Percentiles rank a stretch among this genome's conserved stretches.
These are phyloP conservation scores for Hymenoscyphus infarciens DNA, from an alignment of 2,329 filamentous ascomycete genomes.

Conservation along the genomic window DNA sequence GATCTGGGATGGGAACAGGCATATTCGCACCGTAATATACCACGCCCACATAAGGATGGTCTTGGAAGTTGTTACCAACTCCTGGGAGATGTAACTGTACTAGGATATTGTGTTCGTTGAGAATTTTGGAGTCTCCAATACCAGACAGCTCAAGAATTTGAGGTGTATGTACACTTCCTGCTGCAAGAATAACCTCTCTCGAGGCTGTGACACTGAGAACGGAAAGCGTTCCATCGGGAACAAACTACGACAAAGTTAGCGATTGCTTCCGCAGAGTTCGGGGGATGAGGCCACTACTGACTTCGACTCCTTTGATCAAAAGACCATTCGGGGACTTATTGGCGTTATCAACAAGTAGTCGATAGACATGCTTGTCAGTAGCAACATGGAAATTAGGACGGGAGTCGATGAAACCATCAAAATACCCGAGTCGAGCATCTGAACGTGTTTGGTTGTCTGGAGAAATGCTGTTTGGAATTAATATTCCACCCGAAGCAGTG, in stretches of 20 bases:
- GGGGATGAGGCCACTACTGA: conserved; percentile 20
- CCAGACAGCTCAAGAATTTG: conserved; percentile 46
- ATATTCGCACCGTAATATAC: conserved; percentile 25
- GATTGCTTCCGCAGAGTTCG: too few relatives aligned
- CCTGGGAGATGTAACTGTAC: conserved; percentile 55
- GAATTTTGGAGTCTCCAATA: conserved; percentile 40
- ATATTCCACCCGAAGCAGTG: conserved; percentile 36
- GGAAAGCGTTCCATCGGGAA: conserved; percentile 22
- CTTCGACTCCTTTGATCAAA: conserved; percentile 39
- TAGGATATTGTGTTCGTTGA: conserved; percentile 43
- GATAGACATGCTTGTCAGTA: conserved; percentile 40
- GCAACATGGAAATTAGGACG: conserved; percentile 41
- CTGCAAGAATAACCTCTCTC: conserved; percentile 50
- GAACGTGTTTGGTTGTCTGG: conserved; percentile 40
- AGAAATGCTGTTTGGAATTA: conserved; percentile 40
- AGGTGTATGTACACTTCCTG: conserved; percentile 45
- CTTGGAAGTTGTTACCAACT: conserved; percentile 58
- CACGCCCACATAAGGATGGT: conserved; percentile 41
- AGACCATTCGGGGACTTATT: conserved; percentile 15
- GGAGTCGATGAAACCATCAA: conserved; percentile 35
- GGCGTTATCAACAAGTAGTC: conserved; percentile 32
- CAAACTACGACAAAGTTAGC: conserved; percentile 20
- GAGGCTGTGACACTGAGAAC: conserved; percentile 37
- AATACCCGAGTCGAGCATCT: conserved; percentile 41
- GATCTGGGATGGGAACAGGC: too few relatives aligned